These are phyloP conservation scores for Kluyveromyces dobzhanskii DNA, from an alignment of 805 yeast genomes.

Conservation along the genomic window DNA sequence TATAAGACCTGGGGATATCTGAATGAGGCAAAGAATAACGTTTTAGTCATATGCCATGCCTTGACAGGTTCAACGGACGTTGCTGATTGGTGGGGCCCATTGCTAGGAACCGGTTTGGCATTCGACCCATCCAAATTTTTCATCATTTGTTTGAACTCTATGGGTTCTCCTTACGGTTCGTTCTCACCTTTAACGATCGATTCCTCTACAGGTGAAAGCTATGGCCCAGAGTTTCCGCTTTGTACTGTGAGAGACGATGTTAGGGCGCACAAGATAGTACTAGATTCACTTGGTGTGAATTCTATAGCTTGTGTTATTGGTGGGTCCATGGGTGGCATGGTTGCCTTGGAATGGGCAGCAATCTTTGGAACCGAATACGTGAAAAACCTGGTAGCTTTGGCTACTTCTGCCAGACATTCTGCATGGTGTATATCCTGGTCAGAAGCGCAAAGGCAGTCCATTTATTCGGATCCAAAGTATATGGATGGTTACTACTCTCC, in stretches of 20 bases:
- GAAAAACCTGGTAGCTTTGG: conserved; percentile 66
- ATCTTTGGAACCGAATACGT: conserved; percentile 63
- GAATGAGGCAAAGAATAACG: conserved; percentile 62
- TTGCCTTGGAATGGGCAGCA: conserved; percentile 74
- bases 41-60: conserved; percentile 90
- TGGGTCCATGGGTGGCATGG: conserved; percentile 99
- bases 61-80: conserved; percentile 94
- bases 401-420: conserved; percentile 88
- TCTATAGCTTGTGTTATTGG: conserved; percentile 82
- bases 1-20: conserved; percentile 93
- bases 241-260: conserved; percentile 94
- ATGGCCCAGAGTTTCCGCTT: conserved; percentile 93
- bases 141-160: conserved; percentile 80
- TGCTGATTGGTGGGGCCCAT: conserved; percentile 98
- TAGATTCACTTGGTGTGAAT: conserved; percentile 74
- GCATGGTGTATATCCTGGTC: conserved; percentile 99
- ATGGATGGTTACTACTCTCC: conserved; percentile 78
- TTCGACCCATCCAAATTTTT: conserved; percentile 87
- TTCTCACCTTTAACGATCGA: conserved; percentile 86
- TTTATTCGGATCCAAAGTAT: conserved; percentile 91
- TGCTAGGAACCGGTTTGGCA: conserved; percentile 71
- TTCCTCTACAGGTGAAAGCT: conserved; percentile 62
- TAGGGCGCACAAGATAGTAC: conserved; percentile 60
- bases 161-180: conserved; percentile 95
- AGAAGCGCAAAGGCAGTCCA: conserved; percentile 94